Evolutionary conservation across 2,329 filamentous ascomycete species (phyloP), one percentile per base, ranked within the genome.

Genomic region (Corinectria fuckeliana): DNA sequence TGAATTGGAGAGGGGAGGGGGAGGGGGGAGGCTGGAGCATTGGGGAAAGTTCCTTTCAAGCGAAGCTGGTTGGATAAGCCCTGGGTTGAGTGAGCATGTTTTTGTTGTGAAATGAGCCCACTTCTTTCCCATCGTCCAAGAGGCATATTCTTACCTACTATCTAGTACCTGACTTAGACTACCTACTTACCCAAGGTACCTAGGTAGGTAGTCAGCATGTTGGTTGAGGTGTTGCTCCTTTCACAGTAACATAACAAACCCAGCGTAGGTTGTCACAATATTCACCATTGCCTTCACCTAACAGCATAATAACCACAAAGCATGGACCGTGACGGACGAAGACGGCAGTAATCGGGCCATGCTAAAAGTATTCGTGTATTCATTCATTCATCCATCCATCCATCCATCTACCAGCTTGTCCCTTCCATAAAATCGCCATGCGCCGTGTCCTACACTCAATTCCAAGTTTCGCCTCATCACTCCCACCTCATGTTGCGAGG

Each of bases 31-130:
- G 32, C 14, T 2, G 20, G 9, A 30, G 2, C 28, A 23, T 9
- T 16, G 23, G 30, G 23, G 30, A 13, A 30, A 34, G 32, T n/a
- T 36, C 26, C 25, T 16, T 20, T 26, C n/a, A 28, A 32, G 44
- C 25, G 42, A 45, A 25, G 41, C 41, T 44, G 21, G 18, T 32
- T 32, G 2, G 2, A 11, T 16, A 28, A 45, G 28, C 10, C 42
- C n/a, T n/a, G n/a, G n/a, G 42, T 30, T 45, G 42, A 10, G 42
- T 4, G 32, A 36, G 32, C 5, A 30, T 45, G 25, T 30, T 45
- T 44, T 45, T 30, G 25, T 45, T 45, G 42, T 45, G 42, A n/a
- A 45, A 45, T 20, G 42, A 45, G 25, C 42, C 42, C 42, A 45
- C 42, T 45, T 45, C 42, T 18, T 38, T 28, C n/a, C 3, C 32